Conservation (phyloP, 306 rosid species). For the Glycyrrhiza uralensis region DNA sequence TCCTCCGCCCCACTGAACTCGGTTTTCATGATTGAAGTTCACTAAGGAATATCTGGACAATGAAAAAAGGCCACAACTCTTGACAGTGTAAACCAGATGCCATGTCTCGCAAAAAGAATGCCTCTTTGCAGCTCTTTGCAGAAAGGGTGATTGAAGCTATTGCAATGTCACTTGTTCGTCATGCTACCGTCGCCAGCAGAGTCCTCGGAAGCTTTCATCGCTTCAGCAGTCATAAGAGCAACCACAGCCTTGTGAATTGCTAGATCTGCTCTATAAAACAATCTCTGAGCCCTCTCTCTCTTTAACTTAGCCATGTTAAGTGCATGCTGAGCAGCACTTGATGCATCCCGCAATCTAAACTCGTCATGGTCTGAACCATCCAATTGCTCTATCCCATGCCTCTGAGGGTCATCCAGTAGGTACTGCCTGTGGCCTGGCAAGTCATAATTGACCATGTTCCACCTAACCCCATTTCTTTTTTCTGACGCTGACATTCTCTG, state of each 20-base stretch:
- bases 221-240: conserved; percentile 93
- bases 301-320: conserved; percentile 58
- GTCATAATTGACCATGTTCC: conserved; percentile 43
- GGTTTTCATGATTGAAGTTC: conserved; percentile 34
- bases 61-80: conserved; percentile 24
- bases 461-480: conserved; percentile 48
- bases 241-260: conserved; percentile 84
- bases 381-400: conserved; percentile 51
- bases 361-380: conserved; percentile 64
- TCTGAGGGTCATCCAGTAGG: conserved; percentile 40
- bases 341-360: conserved; percentile 56
- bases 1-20: conserved; percentile 25
- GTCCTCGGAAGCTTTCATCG: conserved; percentile 56
- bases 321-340: conserved; percentile 65
- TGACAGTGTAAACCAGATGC: conserved; percentile 37
- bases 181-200: conserved; percentile 37
- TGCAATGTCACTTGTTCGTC: not conserved
- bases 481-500: conserved; percentile 42
- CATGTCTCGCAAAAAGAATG: conserved; percentile 34
- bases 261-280: conserved; percentile 71
- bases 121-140: conserved; percentile 9
- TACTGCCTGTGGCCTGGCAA: conserved; percentile 46
- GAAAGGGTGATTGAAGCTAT: conserved; percentile 10
- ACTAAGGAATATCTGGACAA: conserved; percentile 23
- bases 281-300: conserved; percentile 65